Evolutionary conservation across 2,329 filamentous ascomycete genomes (phyloP), one percentile per base, ranked within the genome.

Genomic region (Knoxdaviesia proteae): DNA sequence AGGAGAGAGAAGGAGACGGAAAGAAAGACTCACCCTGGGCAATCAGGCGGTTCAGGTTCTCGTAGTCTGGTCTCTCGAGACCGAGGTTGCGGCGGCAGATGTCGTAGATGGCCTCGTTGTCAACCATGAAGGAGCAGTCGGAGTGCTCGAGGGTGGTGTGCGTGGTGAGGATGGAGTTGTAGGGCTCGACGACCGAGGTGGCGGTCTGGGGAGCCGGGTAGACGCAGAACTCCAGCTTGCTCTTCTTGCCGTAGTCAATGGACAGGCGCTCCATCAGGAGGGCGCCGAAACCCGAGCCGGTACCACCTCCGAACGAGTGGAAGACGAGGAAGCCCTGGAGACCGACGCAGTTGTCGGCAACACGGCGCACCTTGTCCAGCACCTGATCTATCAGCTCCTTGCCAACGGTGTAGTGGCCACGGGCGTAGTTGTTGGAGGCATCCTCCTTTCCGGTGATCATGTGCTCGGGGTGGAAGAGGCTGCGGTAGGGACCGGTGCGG

Each of bases 371-470:
- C 76, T 93, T 93, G 74, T 98, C 90, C 53, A 96, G 71, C 49
- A 96, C 90, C 62, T 87, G 80, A 64, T 98, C 90, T 56, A 96
- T 94, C 64, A 98, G 77, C 74, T 98, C 90, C 77, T 96, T 96
- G 62, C 90, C 90, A 55, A 96, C 87, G 50, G 90, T 98, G 76
- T 98, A 98, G 74, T 98, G 90, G 53, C 90, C 90, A 75, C 90
- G 88, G 56, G 90, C 90, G 61, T 96, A 96, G 80, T 98, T 98
- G 82, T 98, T 98, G 54, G 88, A 94, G 53, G 90, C 90, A 78
- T 96, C 90, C 75, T 96, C 90, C 80, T 96, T 96, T 68, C 90
- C 90, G 51, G 84, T 94, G 67, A 98, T 94, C 88, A 98, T 94
- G 69, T 92, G 82, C 69, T 96, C 90, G 47, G 90, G 90, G 72